These are phyloP conservation scores for Fremontodendron californicum DNA, from an alignment of 345 rosid species.

Conservation along the genomic window DNA sequence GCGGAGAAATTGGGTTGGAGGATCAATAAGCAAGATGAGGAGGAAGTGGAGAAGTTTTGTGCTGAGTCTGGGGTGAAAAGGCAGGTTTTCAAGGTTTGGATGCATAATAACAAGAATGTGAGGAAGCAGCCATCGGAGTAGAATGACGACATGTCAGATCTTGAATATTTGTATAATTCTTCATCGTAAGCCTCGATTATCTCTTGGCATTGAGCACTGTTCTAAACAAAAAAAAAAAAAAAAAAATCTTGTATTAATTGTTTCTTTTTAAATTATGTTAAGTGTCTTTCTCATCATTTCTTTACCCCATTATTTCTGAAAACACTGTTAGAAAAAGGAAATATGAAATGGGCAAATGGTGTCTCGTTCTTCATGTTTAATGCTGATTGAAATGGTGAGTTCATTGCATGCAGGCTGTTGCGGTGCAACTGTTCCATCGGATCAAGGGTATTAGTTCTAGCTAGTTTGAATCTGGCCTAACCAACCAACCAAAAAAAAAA, in stretches of 20 bases:
- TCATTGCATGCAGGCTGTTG: neutral
- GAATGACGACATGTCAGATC: neutral
- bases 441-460: neutral
- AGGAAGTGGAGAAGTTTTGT: slow-evolving; percentile 57
- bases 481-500: neutral
- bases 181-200: neutral
- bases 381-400: neutral
- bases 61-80: slow-evolving; percentile 62
- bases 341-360: slow-evolving; percentile 1
- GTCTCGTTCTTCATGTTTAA: slow-evolving; percentile 1
- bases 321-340: neutral
- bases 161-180: slow-evolving; percentile 3
- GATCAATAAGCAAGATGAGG: slow-evolving; percentile 65
- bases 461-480: neutral
- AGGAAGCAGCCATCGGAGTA: slow-evolving; percentile 44
- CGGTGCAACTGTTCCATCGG: neutral
- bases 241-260: neutral
- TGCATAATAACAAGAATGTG: slow-evolving; percentile 79
- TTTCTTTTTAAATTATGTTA: neutral
- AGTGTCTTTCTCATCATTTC: neutral
- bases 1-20: slow-evolving; percentile 82
- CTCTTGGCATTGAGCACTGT: neutral
- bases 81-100: slow-evolving; percentile 81
- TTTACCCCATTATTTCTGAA: neutral
- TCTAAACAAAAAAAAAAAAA: neutral